Conservation (phyloP, 768 basidiomycete species). For the Panaeolus papilionaceus region DNA sequence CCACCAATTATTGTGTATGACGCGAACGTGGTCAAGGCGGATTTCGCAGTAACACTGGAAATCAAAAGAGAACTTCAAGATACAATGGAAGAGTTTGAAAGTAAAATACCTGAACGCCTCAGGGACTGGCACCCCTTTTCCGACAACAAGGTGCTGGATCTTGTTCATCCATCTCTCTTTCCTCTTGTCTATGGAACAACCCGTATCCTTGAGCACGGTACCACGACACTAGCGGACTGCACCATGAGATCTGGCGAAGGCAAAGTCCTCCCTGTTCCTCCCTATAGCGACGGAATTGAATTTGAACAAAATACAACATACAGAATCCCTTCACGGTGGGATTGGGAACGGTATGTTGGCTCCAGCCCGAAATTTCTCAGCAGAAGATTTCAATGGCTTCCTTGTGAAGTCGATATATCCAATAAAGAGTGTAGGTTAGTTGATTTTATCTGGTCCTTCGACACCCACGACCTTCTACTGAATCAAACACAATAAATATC, state of each 20-base stretch:
- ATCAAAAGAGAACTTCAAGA: slow-evolving; percentile 33
- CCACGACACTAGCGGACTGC: slow-evolving; percentile 30
- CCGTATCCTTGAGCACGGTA: slow-evolving; percentile 27
- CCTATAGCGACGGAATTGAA: slow-evolving; percentile 14
- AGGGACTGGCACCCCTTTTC: slow-evolving; percentile 56
- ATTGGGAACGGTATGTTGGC: not conserved
- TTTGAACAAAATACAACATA: not conserved
- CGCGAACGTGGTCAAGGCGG: slow-evolving; percentile 39
- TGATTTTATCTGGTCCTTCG: not conserved
- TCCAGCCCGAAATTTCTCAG: slow-evolving; percentile 28
- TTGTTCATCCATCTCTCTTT: slow-evolving; percentile 53
- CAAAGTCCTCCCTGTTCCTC: slow-evolving; percentile 23
- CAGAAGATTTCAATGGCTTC: slow-evolving; percentile 34
- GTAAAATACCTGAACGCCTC: slow-evolving; percentile 36
- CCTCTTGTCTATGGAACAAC: slow-evolving; percentile 44
- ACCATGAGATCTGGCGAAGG: slow-evolving; percentile 32
- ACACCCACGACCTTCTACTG: not conserved
- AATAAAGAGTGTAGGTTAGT: slow-evolving; percentile 29
- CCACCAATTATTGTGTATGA: slow-evolving; percentile 32
- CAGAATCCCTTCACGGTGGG: not conserved
- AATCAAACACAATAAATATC: not conserved
- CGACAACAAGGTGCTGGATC: slow-evolving; percentile 48
- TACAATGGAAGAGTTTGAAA: slow-evolving; percentile 39
- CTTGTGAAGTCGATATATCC: slow-evolving; percentile 37
- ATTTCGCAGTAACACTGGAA: slow-evolving; percentile 35